Conservation (phyloP, 495 filamentous ascomycete species). For the Margaritispora aquatica region DNA sequence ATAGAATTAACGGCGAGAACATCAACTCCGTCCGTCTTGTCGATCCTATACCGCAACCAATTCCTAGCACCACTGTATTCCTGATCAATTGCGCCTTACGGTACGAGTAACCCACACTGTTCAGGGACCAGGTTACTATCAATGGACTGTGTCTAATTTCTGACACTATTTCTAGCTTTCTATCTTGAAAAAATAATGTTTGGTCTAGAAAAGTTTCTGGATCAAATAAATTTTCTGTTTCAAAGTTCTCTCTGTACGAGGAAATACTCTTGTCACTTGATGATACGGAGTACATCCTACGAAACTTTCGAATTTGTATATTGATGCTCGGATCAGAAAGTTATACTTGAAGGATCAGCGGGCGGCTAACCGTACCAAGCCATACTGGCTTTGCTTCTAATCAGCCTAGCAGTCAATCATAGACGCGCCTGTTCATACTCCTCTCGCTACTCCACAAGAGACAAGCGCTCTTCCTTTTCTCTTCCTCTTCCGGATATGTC, state of each 20-base stretch:
- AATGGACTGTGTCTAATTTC: not conserved
- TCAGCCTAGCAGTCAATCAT: not conserved
- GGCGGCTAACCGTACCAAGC: not conserved
- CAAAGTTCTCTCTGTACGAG: not conserved
- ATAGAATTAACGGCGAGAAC: too few species aligned
- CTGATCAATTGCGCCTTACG: not conserved
- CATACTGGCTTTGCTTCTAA: not conserved
- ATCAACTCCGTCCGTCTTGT: too few species aligned
- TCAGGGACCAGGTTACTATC: not conserved
- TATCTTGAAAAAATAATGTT: not conserved
- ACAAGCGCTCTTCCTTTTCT: not conserved
- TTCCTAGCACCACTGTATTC: not conserved
- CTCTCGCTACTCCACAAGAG: not conserved
- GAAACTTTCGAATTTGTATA: not conserved
- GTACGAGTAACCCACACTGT: not conserved
- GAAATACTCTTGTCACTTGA: not conserved
- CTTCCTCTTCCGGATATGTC: not conserved
- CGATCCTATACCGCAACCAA: too few species aligned
- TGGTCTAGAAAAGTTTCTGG: too few species aligned
- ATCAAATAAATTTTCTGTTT: too few species aligned
- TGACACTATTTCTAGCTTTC: not conserved
- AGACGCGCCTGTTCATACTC: not conserved
- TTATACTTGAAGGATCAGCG: not conserved
- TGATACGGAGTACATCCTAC: not conserved
- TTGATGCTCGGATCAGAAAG: not conserved